A percentile compares a stretch with the other conserved stretches of the same genome.
Evolutionary conservation across 257 asterid species (phyloP).

Genomic region (Petunia secreta): DNA sequence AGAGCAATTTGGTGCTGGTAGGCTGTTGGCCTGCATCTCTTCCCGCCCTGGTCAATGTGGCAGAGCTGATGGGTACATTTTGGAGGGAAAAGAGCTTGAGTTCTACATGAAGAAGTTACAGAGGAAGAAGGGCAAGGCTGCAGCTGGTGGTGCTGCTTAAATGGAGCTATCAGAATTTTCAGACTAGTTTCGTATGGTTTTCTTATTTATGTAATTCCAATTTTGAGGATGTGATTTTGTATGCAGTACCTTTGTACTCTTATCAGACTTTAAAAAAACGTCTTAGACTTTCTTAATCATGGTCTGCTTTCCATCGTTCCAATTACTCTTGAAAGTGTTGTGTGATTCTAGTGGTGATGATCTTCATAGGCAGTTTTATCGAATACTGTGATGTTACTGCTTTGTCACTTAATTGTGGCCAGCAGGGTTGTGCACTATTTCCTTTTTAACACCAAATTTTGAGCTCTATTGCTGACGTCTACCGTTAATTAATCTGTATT

Average conservation of each 20-base stretch:
- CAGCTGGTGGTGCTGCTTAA: constrained; percentile 31
- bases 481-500: too few species aligned
- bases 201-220: constrained; percentile 17
- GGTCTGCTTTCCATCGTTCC: neutral
- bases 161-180: neutral
- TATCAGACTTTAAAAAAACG: neutral
- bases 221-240: constrained; percentile 12
- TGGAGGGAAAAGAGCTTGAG: constrained; percentile 32
- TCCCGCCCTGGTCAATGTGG: constrained; percentile 70
- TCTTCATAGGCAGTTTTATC: neutral
- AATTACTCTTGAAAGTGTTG: neutral
- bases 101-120: constrained; percentile 29
- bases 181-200: neutral
- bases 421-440: too few species aligned
- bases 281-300: neutral
- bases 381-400: neutral
- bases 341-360: neutral
- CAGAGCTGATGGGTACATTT: constrained; percentile 58
- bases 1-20: constrained; percentile 57
- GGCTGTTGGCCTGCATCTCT: constrained; percentile 55
- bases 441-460: too few species aligned
- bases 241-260: constrained; percentile 8
- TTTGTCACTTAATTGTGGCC: neutral
- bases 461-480: too few species aligned
- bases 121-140: constrained; percentile 37